Percentiles rank a stretch among this genome's conserved stretches.
Conservation (phyloP, 805 yeast species). For the Metschnikowia baotianmanensis region DNA sequence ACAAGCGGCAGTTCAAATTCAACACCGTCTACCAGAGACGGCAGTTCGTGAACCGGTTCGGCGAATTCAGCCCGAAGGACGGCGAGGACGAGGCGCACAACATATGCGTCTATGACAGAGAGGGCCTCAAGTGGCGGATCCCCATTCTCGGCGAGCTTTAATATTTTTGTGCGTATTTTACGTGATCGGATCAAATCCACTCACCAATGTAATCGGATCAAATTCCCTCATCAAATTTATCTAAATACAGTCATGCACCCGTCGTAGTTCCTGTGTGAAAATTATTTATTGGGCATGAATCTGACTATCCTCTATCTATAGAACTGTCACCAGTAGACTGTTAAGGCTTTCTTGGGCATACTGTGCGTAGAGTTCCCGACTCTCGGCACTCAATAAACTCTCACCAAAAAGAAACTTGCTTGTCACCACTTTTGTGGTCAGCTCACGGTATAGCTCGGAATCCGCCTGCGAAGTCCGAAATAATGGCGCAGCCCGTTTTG, state of each 20-base stretch:
- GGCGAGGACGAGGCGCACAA: conserved; percentile 5
- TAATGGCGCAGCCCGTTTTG: background rate
- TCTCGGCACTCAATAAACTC: background rate
- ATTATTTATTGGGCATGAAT: no score
- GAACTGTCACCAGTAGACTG: no score
- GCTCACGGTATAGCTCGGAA: conserved; percentile 1
- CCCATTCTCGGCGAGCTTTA: conserved; percentile 38
- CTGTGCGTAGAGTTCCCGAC: conserved; percentile 3
- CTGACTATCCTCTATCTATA: no score
- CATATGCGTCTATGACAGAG: conserved; percentile 33
- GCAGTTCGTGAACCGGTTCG: conserved; percentile 41
- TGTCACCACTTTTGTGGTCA: background rate
- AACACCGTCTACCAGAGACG: conserved; percentile 41
- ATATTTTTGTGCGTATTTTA: background rate
- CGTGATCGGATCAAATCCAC: background rate
- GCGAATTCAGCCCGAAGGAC: conserved; percentile 32
- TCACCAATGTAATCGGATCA: no score
- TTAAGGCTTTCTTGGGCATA: conserved; percentile 3
- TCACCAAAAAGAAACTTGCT: background rate
- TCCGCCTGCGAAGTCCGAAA: conserved; percentile 6
- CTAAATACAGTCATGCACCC: no score
- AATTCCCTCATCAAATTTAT: no score
- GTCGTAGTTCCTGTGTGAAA: no score
- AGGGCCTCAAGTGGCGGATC: conserved; percentile 43
- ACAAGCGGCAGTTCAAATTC: conserved; percentile 36